These are phyloP conservation scores for Coemansia sp. DNA, from an alignment of 192 early-diverging fungal species.

Conservation along the genomic window DNA sequence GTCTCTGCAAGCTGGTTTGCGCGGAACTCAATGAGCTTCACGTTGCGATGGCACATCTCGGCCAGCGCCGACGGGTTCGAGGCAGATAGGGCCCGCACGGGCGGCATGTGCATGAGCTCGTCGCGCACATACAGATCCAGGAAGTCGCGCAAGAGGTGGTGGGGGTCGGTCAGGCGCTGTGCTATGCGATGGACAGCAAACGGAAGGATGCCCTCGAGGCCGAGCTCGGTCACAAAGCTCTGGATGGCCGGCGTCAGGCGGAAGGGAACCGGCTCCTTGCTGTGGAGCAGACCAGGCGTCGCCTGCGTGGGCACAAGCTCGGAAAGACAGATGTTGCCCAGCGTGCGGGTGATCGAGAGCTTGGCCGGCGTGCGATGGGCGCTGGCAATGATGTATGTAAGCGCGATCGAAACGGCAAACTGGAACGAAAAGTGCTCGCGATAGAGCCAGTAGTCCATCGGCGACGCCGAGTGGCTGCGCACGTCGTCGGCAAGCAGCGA, in stretches of 20 bases:
- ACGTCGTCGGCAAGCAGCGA: slow-evolving; percentile 85
- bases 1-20: too few relatives aligned
- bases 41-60: slow-evolving; percentile 54
- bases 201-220: slow-evolving; percentile 90
- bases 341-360: slow-evolving; percentile 77
- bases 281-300: slow-evolving; percentile 60
- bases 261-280: slow-evolving; percentile 91
- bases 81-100: slow-evolving; percentile 56
- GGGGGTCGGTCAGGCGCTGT: slow-evolving; percentile 75
- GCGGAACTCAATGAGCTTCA: slow-evolving; percentile 37
- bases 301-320: slow-evolving; percentile 73
- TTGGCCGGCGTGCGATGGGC: slow-evolving; percentile 85
- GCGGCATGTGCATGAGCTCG: slow-evolving; percentile 77
- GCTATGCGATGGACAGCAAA: slow-evolving; percentile 80
- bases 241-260: slow-evolving; percentile 97
- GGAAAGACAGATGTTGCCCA: slow-evolving; percentile 82
- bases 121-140: slow-evolving; percentile 93
- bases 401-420: slow-evolving; percentile 82
- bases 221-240: slow-evolving; percentile 88
- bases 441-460: slow-evolving; percentile 90
- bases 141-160: slow-evolving; percentile 90
- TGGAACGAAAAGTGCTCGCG: slow-evolving; percentile 93
- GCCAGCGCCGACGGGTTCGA: slow-evolving; percentile 35
- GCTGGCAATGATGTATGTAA: slow-evolving; percentile 88
- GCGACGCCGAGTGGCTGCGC: slow-evolving; percentile 64